These are phyloP conservation scores for Spinellus fusiger DNA, from an alignment of 192 early-diverging fungal species.

Conservation along the genomic window DNA sequence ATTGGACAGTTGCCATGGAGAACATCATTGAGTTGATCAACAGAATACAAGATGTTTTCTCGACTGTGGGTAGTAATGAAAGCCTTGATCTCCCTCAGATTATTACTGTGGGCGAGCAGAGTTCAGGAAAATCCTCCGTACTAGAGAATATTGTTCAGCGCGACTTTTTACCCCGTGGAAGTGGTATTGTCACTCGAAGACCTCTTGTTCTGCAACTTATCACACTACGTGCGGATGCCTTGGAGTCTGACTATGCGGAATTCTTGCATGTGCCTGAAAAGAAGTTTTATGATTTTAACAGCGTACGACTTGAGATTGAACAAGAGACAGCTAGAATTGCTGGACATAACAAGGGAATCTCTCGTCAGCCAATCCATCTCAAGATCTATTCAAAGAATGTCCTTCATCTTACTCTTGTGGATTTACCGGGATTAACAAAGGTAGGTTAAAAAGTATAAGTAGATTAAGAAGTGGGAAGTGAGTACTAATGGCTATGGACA, in stretches of 20 bases:
- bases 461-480: not conserved
- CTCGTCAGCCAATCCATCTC: constrained; percentile 68
- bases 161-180: constrained; percentile 93
- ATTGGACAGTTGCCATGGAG: constrained; percentile 46
- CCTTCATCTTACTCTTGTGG: constrained; percentile 72
- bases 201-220: constrained; percentile 75
- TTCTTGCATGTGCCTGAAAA: constrained; percentile 71
- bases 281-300: constrained; percentile 66
- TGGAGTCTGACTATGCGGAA: constrained; percentile 38
- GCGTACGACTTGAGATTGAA: constrained; percentile 75
- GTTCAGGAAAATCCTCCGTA: constrained; percentile 92
- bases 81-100: constrained; percentile 73
- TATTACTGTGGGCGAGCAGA: constrained; percentile 77
- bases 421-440: constrained; percentile 79
- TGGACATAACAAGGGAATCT: constrained; percentile 72
- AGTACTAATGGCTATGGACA: not conserved
- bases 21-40: constrained; percentile 69
- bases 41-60: constrained; percentile 74
- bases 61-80: constrained; percentile 61
- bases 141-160: constrained; percentile 94
- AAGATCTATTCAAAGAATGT: constrained; percentile 73
- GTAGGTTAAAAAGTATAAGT: constrained; percentile 29
- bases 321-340: constrained; percentile 73
- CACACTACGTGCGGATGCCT: constrained; percentile 35
- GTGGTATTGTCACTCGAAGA: constrained; percentile 74